A percentile compares a stretch with the other conserved stretches of the same genome.
phyloP scores from a whole-genome alignment of 73 alveolate genomes.

The Urostyla sp. region DNA sequence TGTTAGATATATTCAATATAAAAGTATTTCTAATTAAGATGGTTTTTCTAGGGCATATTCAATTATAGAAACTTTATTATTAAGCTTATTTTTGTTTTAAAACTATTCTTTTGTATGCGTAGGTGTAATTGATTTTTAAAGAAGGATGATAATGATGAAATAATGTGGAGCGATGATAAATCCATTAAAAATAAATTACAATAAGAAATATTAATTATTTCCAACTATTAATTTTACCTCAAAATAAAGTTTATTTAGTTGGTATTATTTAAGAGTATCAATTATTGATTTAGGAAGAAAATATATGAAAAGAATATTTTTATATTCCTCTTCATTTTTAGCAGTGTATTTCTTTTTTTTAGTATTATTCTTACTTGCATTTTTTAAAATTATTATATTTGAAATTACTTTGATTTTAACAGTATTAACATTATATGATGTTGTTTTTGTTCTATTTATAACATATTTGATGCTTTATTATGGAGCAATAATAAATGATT shows the following conservation, averaged over 20 bases:
- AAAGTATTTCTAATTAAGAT: neutral
- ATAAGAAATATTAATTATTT: constrained; percentile 1
- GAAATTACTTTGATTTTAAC: neutral
- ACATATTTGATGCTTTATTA: constrained; percentile 17
- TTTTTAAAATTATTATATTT: constrained; percentile 5
- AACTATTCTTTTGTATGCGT: constrained; percentile 31
- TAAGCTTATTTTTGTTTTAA: neutral
- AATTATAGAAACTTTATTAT: neutral
- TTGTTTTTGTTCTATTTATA: constrained; percentile 6
- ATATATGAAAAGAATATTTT: constrained; percentile 35
- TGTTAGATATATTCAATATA: neutral
- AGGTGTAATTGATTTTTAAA: constrained; percentile 33
- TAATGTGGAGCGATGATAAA: constrained; percentile 24
- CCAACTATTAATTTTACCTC: constrained; percentile 32
- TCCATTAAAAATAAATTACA: constrained; percentile 11
- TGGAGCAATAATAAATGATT: constrained; percentile 34
- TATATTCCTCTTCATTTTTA: constrained; percentile 38
- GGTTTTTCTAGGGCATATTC: neutral
- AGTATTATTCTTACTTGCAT: constrained; percentile 1
- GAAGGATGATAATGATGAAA: constrained; percentile 4
- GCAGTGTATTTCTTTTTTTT: constrained; percentile 12
- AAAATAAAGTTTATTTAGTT: constrained; percentile 9
- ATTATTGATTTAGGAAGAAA: constrained; percentile 47
- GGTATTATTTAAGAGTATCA: constrained; percentile 34
- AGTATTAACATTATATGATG: neutral